Conservation (phyloP, 345 rosid genomes). For the Crucihimalaya himalaica region DNA sequence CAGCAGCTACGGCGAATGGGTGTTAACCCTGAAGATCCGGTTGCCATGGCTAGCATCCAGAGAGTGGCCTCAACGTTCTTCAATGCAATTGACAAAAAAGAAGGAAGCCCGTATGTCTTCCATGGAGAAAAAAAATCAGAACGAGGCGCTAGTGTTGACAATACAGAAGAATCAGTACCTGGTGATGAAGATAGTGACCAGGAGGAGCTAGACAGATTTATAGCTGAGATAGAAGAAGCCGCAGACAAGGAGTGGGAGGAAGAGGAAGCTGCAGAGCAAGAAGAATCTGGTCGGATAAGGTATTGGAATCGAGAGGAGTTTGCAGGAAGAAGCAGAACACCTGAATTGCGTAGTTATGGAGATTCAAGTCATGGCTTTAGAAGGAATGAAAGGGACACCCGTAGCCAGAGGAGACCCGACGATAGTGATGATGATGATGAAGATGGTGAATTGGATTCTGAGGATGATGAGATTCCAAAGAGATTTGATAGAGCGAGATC, state of each 20-base stretch:
- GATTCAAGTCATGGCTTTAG: conserved; percentile 47
- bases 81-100: conserved; percentile 89
- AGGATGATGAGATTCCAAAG: conserved; percentile 46
- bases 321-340: conserved; percentile 61
- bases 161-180: conserved; percentile 49
- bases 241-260: conserved; percentile 95
- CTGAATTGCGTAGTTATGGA: conserved; percentile 33
- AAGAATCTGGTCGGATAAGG: conserved; percentile 70
- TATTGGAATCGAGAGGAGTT: conserved; percentile 79
- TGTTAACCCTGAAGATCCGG: conserved; percentile 96
- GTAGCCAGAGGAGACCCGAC: conserved; percentile 45
- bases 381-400: conserved; percentile 51
- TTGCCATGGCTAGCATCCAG: conserved; percentile 97
- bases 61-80: conserved; percentile 98
- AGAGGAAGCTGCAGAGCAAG: conserved; percentile 90
- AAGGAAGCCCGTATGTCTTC: conserved; percentile 93
- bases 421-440: conserved; percentile 46
- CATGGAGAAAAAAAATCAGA: conserved; percentile 53
- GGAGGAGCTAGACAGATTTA: conserved; percentile 89
- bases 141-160: conserved; percentile 19
- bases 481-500: conserved; percentile 47
- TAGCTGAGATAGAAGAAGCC: conserved; percentile 93
- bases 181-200: conserved; percentile 81
- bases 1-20: conserved; percentile 88
- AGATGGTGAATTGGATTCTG: conserved; percentile 46